Evolutionary conservation across 805 yeast species (phyloP), one percentile per base, ranked within the genome.

Genomic region (Torulaspora indica): DNA sequence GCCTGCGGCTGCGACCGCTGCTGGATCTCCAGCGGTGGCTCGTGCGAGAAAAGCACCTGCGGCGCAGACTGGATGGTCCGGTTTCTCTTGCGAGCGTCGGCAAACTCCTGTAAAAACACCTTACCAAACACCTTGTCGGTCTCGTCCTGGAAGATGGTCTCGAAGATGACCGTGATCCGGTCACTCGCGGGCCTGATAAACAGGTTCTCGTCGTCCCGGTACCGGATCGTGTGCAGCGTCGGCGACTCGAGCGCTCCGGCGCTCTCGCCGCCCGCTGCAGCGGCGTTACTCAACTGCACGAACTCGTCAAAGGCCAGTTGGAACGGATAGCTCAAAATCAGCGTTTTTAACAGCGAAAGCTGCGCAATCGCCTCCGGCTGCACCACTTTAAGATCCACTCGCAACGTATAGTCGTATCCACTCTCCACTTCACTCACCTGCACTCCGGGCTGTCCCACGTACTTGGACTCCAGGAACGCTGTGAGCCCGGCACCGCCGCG

Each of bases 51-150:
- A 57, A 93, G 76, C 42, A 93, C 99, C 72, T 93, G 99, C 13
- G 99, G 99, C 1, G 98, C 97, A 39, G 93, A 90, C 69, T 93
- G 98, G 48, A 93, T 91, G 4, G 95, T 85, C 66, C 96, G 78
- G 63, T 85, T 85, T 64, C 96, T 77, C 65, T 83, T 84, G 68
- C 99, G 81, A 8, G 98, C 96, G 65, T 90, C 97, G 35, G 89
- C 95, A 64, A 90, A 90, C 69, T 90, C 96, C 63, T 88, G 96
- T 51, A 88, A 71, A 60, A 88, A 88, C 29, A 88, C 95, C 65
- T 83, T 87, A 34, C 95, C 95, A 55, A 87, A 85, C 42, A 85
- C 76, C 63, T 86, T 88, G 68, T 93, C 99, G 3, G 98, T 93
- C 66, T 93, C 98, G 67, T 93, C 99, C 61, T 86, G 84, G 75